Base-by-base conservation (phyloP, 805 yeast genomes). In the Saccharomycopsis babjevae region DNA sequence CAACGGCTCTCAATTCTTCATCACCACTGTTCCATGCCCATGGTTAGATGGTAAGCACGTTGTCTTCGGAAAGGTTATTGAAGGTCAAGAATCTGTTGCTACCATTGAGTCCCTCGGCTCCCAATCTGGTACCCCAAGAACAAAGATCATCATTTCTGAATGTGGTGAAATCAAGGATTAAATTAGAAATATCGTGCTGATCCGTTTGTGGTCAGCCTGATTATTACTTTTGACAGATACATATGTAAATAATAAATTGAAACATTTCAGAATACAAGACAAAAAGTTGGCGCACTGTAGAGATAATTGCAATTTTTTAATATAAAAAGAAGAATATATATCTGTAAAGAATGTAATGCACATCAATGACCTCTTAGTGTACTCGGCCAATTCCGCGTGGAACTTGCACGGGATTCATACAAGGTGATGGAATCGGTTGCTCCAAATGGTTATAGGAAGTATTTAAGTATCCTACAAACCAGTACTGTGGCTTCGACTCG, bases 41-140 rank as follows among this genome's bases (percentile, higher is more conserved):
- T 97, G 93, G 74, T 81, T 93, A 66, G 93, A 93, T 71, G 96
- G 93, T 38, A 92, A 92, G 72, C 99, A 93, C 72, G 97, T 91
- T 59, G 98, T 94, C 2, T 94, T 94, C 71, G 99, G 99, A 64
- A 84, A 88, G 72, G 92, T 94, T 43, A 74, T 92, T 58, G 75
- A 81, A 54, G 97, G 97, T 42, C 90, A 88, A 71, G 83, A 90
- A 5, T 73, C 88, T 34, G 91, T 89, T 15, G 84, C 96, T 65
- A 78, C 80, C 61, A 79, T 94, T 63, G 99, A 94, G 69, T 76
- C 79, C 46, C 82, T 82, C 62, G 89, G 91, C 34, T 85, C 79
- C 50, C 76, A 76, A 4, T 77, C 76, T 52, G 97, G 94, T 71
- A 81, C 78, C 67, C 98, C 99, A 30, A 69, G 74, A 15, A 75